These are phyloP conservation scores for Boletales sp. DNA, from an alignment of 768 basidiomycete species.

Conservation along the genomic window DNA sequence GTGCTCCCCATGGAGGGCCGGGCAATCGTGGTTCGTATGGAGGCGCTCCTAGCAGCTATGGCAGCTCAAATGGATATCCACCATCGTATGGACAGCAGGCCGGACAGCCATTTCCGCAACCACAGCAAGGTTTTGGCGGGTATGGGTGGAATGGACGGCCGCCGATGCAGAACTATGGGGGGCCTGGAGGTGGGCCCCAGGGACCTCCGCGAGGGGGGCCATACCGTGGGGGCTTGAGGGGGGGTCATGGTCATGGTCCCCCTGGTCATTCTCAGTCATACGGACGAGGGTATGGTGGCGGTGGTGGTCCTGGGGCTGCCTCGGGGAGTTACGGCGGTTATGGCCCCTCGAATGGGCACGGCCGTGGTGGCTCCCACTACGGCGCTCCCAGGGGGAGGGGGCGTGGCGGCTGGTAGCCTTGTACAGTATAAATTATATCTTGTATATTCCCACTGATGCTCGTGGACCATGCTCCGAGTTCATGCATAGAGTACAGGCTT, in stretches of 20 bases:
- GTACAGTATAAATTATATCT: constrained; percentile 26
- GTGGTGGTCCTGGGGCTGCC: constrained; percentile 12
- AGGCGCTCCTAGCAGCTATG: constrained; percentile 7
- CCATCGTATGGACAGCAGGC: constrained; percentile 17
- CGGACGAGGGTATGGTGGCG: constrained; percentile 25
- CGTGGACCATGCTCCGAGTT: constrained; percentile 1
- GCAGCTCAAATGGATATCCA: constrained; percentile 17
- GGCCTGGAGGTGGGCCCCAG: constrained; percentile 26
- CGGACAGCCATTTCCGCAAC: constrained; percentile 18
- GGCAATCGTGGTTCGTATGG: constrained; percentile 21
- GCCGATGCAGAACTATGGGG: constrained; percentile 30
- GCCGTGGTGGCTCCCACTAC: constrained; percentile 30
- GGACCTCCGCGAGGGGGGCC: constrained; percentile 24
- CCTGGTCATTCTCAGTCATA: constrained; percentile 18
- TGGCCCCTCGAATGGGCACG: constrained; percentile 22
- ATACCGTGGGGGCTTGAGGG: constrained; percentile 25
- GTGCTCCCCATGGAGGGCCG: constrained; percentile 8
- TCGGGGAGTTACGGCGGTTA: constrained; percentile 34
- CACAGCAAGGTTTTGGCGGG: constrained; percentile 28
- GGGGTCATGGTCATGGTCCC: constrained; percentile 19
- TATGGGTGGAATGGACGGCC: constrained; percentile 32
- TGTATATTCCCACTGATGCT: constrained; percentile 17
- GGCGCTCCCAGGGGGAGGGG: constrained; percentile 44
- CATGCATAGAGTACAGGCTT: constrained; percentile 5
- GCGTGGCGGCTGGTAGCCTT: constrained; percentile 39